These are phyloP conservation scores for Clarireedia monteithiana DNA, from an alignment of 2,329 filamentous ascomycete species.

Conservation along the genomic window DNA sequence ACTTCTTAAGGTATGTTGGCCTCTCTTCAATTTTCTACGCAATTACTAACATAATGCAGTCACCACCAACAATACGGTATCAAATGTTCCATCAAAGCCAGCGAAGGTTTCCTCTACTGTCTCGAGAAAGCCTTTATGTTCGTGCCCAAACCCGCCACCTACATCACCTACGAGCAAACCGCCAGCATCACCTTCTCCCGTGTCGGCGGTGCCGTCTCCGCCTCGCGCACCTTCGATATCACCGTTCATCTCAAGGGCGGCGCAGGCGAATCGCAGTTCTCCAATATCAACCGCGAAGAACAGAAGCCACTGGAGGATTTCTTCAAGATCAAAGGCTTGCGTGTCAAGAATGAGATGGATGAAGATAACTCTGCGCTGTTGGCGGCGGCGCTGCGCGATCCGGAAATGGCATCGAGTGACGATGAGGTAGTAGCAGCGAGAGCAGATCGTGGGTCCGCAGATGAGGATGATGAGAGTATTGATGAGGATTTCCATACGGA, in stretches of 20 bases:
- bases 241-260: constrained; percentile 84
- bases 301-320: constrained; percentile 94
- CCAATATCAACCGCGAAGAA: constrained; percentile 98
- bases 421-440: constrained; percentile 68
- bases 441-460: constrained; percentile 79
- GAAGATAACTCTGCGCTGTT: constrained; percentile 70
- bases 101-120: constrained; percentile 94
- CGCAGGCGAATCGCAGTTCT: constrained; percentile 88
- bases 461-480: constrained; percentile 90
- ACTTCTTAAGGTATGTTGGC: constrained; percentile 66
- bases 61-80: constrained; percentile 92
- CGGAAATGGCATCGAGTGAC: constrained; percentile 57
- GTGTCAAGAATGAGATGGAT: constrained; percentile 97
- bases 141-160: constrained; percentile 95
- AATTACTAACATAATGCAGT: constrained; percentile 34
- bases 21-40: constrained; percentile 1
- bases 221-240: constrained; percentile 94
- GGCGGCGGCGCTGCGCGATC: constrained; percentile 74
- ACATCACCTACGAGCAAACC: constrained; percentile 92
- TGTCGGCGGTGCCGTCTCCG: constrained; percentile 87
- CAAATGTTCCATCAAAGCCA: constrained; percentile 99
- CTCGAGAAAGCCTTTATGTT: constrained; percentile 99
- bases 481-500: constrained; percentile 95
- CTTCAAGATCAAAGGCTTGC: constrained; percentile 91
- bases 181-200: constrained; percentile 90